A percentile compares a stretch with the other conserved stretches of the same genome.
Evolutionary conservation across 2,329 filamentous ascomycete genomes (phyloP).

Genomic region (Phaeoacremonium minimum): DNA sequence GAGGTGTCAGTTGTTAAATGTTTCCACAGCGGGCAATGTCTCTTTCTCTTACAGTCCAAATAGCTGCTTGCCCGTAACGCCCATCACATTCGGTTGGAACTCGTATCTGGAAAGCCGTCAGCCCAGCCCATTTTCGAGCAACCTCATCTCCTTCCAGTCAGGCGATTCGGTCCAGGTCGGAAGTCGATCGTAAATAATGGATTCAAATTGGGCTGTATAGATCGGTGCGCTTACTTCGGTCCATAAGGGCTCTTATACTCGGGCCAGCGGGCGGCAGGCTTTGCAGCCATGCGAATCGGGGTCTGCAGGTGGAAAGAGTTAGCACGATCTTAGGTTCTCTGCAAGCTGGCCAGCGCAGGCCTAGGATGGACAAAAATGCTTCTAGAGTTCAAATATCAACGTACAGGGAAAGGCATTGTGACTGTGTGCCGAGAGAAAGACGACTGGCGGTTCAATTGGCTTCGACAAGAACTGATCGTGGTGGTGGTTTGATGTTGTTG

Average conservation of each 20-base stretch:
- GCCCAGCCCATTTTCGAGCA: no score
- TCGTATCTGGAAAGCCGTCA: slow-evolving; percentile 47
- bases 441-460: slow-evolving; percentile 18
- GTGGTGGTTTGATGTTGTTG: slow-evolving; percentile 13
- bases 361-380: not conserved
- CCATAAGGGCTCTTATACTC: slow-evolving; percentile 60
- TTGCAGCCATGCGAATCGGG: slow-evolving; percentile 35
- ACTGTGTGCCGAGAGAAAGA: slow-evolving; percentile 11
- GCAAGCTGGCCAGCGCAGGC: no score
- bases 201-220: not conserved
- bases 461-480: slow-evolving; percentile 2
- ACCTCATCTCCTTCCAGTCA: no score
- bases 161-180: no score
- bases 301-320: slow-evolving; percentile 31
- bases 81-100: slow-evolving; percentile 50
- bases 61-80: slow-evolving; percentile 44
- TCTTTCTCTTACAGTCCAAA: slow-evolving; percentile 40
- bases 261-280: slow-evolving; percentile 16
- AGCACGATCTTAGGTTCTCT: no score
- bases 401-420: slow-evolving; percentile 23
- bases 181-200: no score
- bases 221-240: slow-evolving; percentile 52
- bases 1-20: slow-evolving; percentile 4
- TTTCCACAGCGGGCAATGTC: slow-evolving; percentile 2
- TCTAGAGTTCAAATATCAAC: slow-evolving; percentile 6